Conservation (phyloP, 2,329 filamentous ascomycete species). For the Xylaria sp. region DNA sequence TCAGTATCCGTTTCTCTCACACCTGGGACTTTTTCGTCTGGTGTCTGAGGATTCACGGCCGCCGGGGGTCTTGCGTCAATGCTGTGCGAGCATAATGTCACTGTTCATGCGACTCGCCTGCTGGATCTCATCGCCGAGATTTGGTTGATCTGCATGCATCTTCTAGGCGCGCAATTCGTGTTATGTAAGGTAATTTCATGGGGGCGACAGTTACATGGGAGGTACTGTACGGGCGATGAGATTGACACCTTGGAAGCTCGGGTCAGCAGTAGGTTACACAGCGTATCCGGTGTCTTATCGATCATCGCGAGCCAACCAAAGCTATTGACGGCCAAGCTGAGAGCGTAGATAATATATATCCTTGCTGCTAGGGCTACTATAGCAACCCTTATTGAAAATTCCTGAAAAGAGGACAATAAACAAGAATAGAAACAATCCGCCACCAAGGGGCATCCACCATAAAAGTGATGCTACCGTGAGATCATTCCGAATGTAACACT, state of each 20-base stretch:
- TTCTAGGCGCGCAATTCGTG: not conserved
- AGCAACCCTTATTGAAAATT: not conserved
- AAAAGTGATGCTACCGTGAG: not conserved
- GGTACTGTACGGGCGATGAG: not conserved
- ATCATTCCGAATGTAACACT: not conserved
- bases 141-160: conserved; percentile 27
- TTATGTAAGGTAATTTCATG: not conserved
- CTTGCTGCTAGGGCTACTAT: not conserved
- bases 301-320: not conserved
- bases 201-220: not conserved
- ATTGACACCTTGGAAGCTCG: not conserved
- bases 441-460: not conserved
- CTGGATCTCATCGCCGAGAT: conserved; percentile 21
- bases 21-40: not conserved
- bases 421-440: not conserved
- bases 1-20: conserved; percentile 7
- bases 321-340: not conserved
- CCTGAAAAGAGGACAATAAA: not conserved
- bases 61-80: conserved; percentile 8
- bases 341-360: not conserved
- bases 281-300: not conserved
- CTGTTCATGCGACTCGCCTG: conserved; percentile 2
- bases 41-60: not conserved
- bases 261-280: not conserved
- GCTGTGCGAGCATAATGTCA: conserved; percentile 16